These are phyloP conservation scores for Hyphopichia buzzinii DNA, from an alignment of 1,139 yeast genomes.

Conservation along the genomic window DNA sequence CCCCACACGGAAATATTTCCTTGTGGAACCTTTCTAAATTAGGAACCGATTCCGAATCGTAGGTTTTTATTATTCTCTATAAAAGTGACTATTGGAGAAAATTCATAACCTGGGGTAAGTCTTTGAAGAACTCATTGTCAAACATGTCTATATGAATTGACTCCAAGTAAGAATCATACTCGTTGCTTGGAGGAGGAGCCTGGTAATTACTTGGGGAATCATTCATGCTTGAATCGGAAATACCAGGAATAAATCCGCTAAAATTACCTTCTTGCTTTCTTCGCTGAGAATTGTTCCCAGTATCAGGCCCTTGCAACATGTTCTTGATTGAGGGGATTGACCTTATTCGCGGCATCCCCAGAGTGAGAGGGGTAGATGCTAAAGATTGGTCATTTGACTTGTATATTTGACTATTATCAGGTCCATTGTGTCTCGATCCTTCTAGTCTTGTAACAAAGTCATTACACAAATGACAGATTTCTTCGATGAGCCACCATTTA, in stretches of 20 bases:
- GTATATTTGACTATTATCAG: not conserved
- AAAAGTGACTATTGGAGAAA: constrained; percentile 5
- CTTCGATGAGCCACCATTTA: constrained; percentile 33
- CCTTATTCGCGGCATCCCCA: constrained; percentile 1
- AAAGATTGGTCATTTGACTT: not conserved
- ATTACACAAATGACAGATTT: constrained; percentile 21
- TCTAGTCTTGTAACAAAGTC: constrained; percentile 21
- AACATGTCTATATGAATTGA: constrained; percentile 31
- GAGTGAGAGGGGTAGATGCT: not conserved
- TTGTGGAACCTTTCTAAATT: not conserved
- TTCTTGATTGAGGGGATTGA: constrained; percentile 6
- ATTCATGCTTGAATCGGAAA: not conserved
- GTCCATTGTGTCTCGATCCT: not conserved
- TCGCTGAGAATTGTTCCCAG: too few species aligned
- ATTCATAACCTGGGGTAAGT: constrained; percentile 24
- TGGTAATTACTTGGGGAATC: not conserved
- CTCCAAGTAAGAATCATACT: constrained; percentile 25
- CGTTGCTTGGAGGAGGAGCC: not conserved
- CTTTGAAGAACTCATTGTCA: constrained; percentile 28
- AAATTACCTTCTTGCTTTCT: not conserved
- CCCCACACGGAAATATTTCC: not conserved
- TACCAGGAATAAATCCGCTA: not conserved
- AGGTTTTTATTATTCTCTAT: not conserved
- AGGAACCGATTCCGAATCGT: not conserved
- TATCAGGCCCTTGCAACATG: constrained; percentile 4